Base-by-base conservation (phyloP, 805 yeast species). In the Starmerella roubikii region DNA sequence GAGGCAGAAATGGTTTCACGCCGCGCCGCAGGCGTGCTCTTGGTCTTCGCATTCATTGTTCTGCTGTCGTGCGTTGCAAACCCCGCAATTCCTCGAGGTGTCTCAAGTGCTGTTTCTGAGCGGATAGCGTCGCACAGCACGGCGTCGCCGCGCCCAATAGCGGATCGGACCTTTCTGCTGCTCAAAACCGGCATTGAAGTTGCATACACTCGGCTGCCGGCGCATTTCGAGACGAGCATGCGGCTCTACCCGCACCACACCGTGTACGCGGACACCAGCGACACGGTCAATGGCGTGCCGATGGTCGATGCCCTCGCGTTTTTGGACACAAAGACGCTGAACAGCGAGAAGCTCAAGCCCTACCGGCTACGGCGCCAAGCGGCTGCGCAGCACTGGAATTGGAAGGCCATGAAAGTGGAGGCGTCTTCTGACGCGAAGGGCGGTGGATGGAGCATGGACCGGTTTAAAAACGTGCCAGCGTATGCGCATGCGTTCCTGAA, bases 401-500 rank as follows among this genome's bases (percentile, higher is more conserved):
- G 54, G 41, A 49, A 47, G 10, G 33, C 39, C 10, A 37, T 36
- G 5, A 29, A 37, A 5, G 24, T 47, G 20, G 43, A 41, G 8
- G 25, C 39, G 3, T 8, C 30, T 26, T 33, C 25, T 4, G n/a
- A 35, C 40, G 10, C 24, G 10, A 35, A 39, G 19, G 45, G 44
- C 10, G 50, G 42, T 3, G 61, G 60, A 31, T 59, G 63, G 62
- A 50, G 44, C 17, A 44, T 57, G n/a, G 66, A 61, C 44, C 50
- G 51, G 42, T 61, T 47, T 50, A 61, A 62, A 51, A 60, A 58
- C 42, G 23, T 61, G 17, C 65, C 64, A n/a, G 59, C 59, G 54
- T 52, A 56, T 19, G 49, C 50, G 10, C 61, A 61, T 33, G 65
- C 64, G n/a, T 62, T 51, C 45, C 23, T 35, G 7, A 38, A 38